Base-by-base conservation (phyloP, 2,329 filamentous ascomycete species). In the Nemania sp. region DNA sequence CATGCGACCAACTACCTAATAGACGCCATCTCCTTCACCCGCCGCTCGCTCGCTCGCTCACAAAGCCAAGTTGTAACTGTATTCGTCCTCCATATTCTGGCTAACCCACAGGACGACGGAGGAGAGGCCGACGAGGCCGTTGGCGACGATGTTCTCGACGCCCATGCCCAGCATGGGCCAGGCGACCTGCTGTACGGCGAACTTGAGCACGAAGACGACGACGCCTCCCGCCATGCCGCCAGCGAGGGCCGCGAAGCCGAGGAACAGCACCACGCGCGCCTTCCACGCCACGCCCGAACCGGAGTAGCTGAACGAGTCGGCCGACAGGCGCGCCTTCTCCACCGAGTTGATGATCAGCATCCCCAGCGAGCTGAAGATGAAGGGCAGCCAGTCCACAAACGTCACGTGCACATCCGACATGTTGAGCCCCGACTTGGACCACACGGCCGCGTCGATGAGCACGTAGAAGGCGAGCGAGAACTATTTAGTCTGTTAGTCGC, bases 71-170 rank as follows among this genome's bases (percentile, higher is more conserved):
- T 90, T 91, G 79, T 91, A 91, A 54, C 88, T 86, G 74, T 91
- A 91, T 79, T 91, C 89, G 75, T 91, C 89, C 82, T 91, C 89
- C 87, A 91, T 90, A 75, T 91, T 91, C 83, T 91, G 89, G 80
- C 86, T 89, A 63, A 91, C 80, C 89, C 89, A 91, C 49, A 91
- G 83, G 68, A 90, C 86, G 55, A 90, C 88, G 24, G 86, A 87
- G 79, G 88, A 89, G 63, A 89, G 77, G 61, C 88, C 88, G 62
- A 91, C 88, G 41, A 90, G 80, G 27, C 82, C 88, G 79, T 91
- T 91, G 70, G 88, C 87, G 41, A 90, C 82, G n/a, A 91, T 83
- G 70, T 90, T 90, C 80, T 89, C 87, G 64, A 90, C 82, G 20
- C 89, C 88, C 88, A 91, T 90, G 69, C 83, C 82, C 74, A 90